Percentiles rank a stretch among this genome's conserved stretches.
phyloP scores from a whole-genome alignment of 2,329 filamentous ascomycete genomes.

The Chaetoscypha palmicola region DNA sequence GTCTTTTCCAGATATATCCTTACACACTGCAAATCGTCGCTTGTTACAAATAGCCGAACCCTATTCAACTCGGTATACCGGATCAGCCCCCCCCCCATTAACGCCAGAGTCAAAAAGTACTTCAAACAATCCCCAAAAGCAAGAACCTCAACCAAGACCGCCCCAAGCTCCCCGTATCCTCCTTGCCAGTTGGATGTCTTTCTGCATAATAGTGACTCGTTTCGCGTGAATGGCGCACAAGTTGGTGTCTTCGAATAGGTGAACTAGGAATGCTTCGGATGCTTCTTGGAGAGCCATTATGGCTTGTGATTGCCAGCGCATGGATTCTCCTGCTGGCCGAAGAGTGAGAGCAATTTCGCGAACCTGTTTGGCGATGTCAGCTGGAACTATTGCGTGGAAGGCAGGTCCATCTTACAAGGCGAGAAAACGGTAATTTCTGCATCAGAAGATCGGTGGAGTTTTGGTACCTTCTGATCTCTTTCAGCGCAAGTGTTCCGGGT shows the following conservation, averaged over 20 bases:
- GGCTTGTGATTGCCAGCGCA: conserved; percentile 94
- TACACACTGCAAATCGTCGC: too few species aligned
- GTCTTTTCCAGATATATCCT: too few species aligned
- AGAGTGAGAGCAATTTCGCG: conserved; percentile 66
- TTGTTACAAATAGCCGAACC: too few species aligned
- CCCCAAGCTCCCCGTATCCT: conserved; percentile 74
- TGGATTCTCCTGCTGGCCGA: conserved; percentile 56
- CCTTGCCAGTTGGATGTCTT: conserved; percentile 90
- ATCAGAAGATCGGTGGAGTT: conserved; percentile 82
- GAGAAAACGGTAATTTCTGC: conserved; percentile 70
- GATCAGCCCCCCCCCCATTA: too few species aligned
- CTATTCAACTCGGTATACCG: too few species aligned
- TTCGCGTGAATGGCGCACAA: conserved; percentile 96
- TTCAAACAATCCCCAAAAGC: too few species aligned
- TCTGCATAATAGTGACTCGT: conserved; percentile 94
- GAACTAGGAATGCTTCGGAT: conserved; percentile 90
- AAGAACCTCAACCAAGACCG: conserved; percentile 58
- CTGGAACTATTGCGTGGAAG: too few species aligned
- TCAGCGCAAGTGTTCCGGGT: conserved; percentile 78
- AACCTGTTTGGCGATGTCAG: too few species aligned
- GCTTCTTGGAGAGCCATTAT: conserved; percentile 92
- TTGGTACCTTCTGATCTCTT: conserved; percentile 89
- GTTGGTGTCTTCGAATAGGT: conserved; percentile 95
- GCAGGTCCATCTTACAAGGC: conserved; percentile 52
- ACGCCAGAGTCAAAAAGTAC: too few species aligned